Base-by-base conservation (phyloP, 345 rosid genomes). In the Melastoma malabathricum region DNA sequence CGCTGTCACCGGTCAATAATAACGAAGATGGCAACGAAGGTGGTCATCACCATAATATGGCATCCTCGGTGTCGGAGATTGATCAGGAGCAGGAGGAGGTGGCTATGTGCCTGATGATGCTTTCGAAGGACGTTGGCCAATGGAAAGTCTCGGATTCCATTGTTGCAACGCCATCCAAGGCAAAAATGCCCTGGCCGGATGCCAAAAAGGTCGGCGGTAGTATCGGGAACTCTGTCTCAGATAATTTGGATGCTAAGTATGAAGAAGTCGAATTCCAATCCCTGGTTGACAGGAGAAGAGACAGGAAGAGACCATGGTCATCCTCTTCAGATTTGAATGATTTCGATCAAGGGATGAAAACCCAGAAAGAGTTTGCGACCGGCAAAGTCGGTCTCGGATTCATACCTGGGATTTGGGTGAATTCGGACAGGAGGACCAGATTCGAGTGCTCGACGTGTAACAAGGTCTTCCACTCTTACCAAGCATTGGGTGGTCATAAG, bases 401-500 rank as follows among this genome's bases (percentile, higher is more conserved):
- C 6, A 14, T 31, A 16, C 6, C 27, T 18, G 18, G 51, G 59
- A 73, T 54, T 55, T 19, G 70, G 57, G 19, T 51, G 57, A 64
- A 50, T 52, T 27, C 59, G 46, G 50, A 49, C 1, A 72, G 55
- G 43, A 66, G 56, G 55, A 66, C 61, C 72, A 75, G 64, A 52
- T 81, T 75, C 44, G 76, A 75, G 72, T 88, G 97, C 56, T 63
- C 67, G n/a, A 68, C 84, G 50, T 84, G 97, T 65, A 71, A 58
- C 77, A 82, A 65, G 74, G 58, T 59, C 5, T 89, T 89, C 60
- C 66, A 64, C 4, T 78, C 97, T 10, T 82, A 84, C 61, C 97
- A 84, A 75, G 95, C 89, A 52, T 72, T 89, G 13, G 92, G 93
- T n/a, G 93, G 97, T 7, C 97, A 89, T 39, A 81, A 85, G 59